These are phyloP conservation scores for Phytophthora macrochlamydospora DNA, from an alignment of 352 stramenopile genomes.

Conservation along the genomic window DNA sequence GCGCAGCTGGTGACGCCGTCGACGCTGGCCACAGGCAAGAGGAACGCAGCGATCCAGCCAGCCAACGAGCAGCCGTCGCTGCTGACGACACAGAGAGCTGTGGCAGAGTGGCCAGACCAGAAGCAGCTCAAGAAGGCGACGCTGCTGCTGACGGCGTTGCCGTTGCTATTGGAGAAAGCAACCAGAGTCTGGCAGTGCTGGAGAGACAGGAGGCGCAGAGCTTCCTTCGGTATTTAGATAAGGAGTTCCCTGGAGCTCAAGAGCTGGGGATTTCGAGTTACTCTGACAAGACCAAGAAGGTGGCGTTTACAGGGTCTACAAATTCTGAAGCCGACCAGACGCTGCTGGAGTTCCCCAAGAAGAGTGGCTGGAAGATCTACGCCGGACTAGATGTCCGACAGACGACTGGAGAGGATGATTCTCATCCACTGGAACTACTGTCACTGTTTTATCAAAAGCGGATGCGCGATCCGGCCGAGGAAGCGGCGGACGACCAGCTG, in stretches of 20 bases:
- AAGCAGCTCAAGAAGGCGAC: constrained; percentile 27
- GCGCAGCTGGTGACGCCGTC: constrained; percentile 28
- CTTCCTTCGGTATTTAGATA: constrained; percentile 60
- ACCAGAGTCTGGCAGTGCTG: constrained; percentile 64
- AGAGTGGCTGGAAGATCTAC: constrained; percentile 47
- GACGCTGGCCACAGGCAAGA: not conserved
- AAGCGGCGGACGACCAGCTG: constrained; percentile 36
- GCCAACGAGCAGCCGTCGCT: not conserved
- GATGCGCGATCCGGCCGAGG: constrained; percentile 15
- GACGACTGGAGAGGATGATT: constrained; percentile 8
- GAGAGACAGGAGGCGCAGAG: constrained; percentile 47
- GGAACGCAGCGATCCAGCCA: not conserved
- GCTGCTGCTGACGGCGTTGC: constrained; percentile 56
- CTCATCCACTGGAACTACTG: constrained; percentile 39
- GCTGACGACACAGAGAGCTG: constrained; percentile 11
- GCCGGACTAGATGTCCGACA: constrained; percentile 56
- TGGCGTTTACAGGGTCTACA: constrained; percentile 41
- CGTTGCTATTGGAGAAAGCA: constrained; percentile 58
- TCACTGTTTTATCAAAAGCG: constrained; percentile 47
- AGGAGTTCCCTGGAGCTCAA: constrained; percentile 43
- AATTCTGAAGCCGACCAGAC: constrained; percentile 46
- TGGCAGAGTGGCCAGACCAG: constrained; percentile 2
- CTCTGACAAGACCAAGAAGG: constrained; percentile 40
- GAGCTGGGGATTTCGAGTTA: constrained; percentile 57
- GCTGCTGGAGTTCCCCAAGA: constrained; percentile 44